Evolutionary conservation across 176 grass and related monocot species (phyloP), one percentile per base, ranked within the genome.

Genomic region (Juncus effusus): DNA sequence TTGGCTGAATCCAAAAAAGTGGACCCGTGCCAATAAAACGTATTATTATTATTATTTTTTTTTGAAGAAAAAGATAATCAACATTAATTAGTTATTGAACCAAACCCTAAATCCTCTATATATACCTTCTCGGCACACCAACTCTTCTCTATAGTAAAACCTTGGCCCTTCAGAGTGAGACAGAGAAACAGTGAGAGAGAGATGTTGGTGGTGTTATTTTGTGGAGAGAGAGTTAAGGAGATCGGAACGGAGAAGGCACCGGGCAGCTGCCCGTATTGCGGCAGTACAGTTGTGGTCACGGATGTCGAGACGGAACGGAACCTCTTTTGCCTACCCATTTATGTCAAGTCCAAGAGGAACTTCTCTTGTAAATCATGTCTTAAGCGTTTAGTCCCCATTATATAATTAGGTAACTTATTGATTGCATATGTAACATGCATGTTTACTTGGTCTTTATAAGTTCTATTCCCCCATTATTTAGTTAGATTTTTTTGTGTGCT

Each of bases 311-410:
- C 37, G 42, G 69, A 73, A 40, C 71, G 84, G 3, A 78, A 79
- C 50, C 45, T 96, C 74, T 71, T 82, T 0, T 83, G 87, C 85
- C 84, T 96, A 3, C 87, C 87, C 8, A 67, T 96, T 9, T 91
- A 84, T 75, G 13, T 80, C 62, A 83, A 86, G 87, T 88, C 12
- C 66, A 96, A 85, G 76, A 80, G 85, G 72, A 88, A 78, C 62
- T 96, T 79, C 82, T 83, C 84, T 59, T 96, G 92, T 80, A 62
- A 63, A 60, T 36, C 58, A 16, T 96, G 92, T 65, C 67, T 85
- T 39, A 79, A 88, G 28, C 85, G 85, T 56, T 82, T 96, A 62
- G 87, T 85, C 74, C 79, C 86, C 37, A 56, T 82, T 58, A 10
- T 16, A 1, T 71, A 71, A 28, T 40, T 42, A 42, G 41, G 19